Evolutionary conservation across 805 yeast species (phyloP), one percentile per base, ranked within the genome.

Genomic region (Spathaspora sp.): DNA sequence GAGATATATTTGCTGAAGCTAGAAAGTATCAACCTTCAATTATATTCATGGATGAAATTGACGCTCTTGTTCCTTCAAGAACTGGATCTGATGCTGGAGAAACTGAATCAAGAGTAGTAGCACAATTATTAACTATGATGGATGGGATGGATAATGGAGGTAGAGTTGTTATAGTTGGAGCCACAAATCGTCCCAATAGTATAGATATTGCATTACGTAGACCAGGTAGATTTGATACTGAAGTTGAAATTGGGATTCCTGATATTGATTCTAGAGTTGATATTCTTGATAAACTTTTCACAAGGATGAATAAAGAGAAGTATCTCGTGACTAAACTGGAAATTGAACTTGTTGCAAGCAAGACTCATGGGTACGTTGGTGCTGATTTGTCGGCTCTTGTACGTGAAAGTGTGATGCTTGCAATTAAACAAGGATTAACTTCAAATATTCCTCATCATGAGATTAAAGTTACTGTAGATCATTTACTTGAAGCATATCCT

Each of bases 301-400:
- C 63, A 1, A 76, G 72, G 45, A 83, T 85, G 82, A 70, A 69
- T 43, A 23, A 52, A 3, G 57, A 59, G 5, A 73, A 71, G 46
- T 85, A 83, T 59, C 69, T 68, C 0, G 65, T 93, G 39, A 62
- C 75, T 0, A 70, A 65, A 0, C 82, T 74, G 0, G 86, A 88
- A 39, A 78, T 92, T n/a, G 64, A 69, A n/a, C 60, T 59, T 1
- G 69, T 92, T 42, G 89, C 97, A 0, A 67, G 81, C 4, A 86
- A 82, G 61, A 92, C 98, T 0, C 99, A 94, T 68, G 99, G 99
- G 5, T 94, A 89, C 63, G 99, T 94, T 1, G 99, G 99, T 46
- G 97, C 98, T 0, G 99, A 94, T 70, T 68, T 94, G 46, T 82
- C 87, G 3, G 96, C 97, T 0, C 73, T 94, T 19, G 83, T 92